phyloP scores from a whole-genome alignment of 345 rosid genomes.

The Gynandropsis gynandra region DNA sequence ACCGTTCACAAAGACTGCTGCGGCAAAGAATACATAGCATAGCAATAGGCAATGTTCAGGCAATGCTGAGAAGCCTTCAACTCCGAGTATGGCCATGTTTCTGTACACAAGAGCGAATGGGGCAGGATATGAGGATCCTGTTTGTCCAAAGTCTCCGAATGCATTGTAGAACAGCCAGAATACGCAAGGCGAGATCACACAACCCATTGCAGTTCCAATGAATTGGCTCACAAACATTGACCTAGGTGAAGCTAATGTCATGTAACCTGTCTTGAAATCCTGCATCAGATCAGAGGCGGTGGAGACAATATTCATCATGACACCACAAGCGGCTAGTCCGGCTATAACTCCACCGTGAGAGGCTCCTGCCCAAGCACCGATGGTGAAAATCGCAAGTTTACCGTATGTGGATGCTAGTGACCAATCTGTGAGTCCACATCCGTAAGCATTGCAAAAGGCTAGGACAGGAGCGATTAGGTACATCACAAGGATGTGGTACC shows the following conservation, averaged over 20 bases:
- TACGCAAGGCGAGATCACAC: constrained; percentile 62
- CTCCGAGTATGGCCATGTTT: constrained; percentile 48
- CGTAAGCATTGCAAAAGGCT: constrained; percentile 70
- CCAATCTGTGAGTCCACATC: constrained; percentile 73
- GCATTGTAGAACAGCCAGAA: constrained; percentile 81
- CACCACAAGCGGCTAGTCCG: constrained; percentile 65
- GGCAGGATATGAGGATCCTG: constrained; percentile 66
- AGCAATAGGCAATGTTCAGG: constrained; percentile 25
- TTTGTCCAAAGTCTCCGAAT: constrained; percentile 58
- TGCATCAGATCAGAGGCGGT: constrained; percentile 89
- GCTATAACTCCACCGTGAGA: constrained; percentile 56
- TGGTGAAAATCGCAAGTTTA: constrained; percentile 52
- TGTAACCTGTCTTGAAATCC: constrained; percentile 80
- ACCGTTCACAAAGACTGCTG: constrained; percentile 26
- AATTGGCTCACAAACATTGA: constrained; percentile 82
- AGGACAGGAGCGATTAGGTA: constrained; percentile 48
- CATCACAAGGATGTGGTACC: constrained; percentile 52
- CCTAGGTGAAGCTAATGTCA: constrained; percentile 66
- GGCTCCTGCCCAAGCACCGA: constrained; percentile 59
- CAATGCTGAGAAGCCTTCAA: constrained; percentile 11
- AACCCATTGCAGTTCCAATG: constrained; percentile 72
- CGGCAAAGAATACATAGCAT: constrained; percentile 30
- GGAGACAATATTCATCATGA: constrained; percentile 80
- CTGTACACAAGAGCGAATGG: constrained; percentile 66
- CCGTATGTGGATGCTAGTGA: constrained; percentile 69